Percentiles rank a stretch among this genome's conserved stretches.
Evolutionary conservation across 2,329 filamentous ascomycete genomes (phyloP).

Genomic region (Ceratocystiopsis minuta): DNA sequence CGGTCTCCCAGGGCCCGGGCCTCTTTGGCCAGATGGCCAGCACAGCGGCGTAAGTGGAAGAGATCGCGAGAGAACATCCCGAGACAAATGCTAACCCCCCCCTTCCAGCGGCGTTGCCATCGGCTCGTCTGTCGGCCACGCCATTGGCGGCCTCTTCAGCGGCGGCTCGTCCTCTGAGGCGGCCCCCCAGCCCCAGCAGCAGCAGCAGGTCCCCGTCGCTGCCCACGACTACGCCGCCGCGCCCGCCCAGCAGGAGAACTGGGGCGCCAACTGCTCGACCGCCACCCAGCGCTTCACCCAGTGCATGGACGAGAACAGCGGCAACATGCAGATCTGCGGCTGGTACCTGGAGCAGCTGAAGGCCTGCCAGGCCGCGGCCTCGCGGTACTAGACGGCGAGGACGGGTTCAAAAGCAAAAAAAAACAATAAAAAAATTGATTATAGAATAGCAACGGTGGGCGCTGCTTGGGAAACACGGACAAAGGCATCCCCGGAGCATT

Average conservation of each 20-base stretch:
- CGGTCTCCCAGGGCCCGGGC: conserved; percentile 49
- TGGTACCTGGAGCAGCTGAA: conserved; percentile 98
- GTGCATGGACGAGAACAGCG: conserved; percentile 91
- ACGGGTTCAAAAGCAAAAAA: neutral
- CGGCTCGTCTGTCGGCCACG: conserved; percentile 88
- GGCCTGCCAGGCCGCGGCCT: conserved; percentile 65
- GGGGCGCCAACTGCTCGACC: conserved; percentile 51
- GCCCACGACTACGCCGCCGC: conserved; percentile 8
- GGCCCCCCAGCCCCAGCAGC: conserved; percentile 25
- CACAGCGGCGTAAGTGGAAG: conserved; percentile 68
- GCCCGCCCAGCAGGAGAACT: conserved; percentile 32
- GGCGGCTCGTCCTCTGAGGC: conserved; percentile 50
- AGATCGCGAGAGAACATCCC: too few species aligned
- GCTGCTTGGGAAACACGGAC: too few species aligned
- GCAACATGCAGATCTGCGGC: conserved; percentile 87
- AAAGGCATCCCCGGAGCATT: too few species aligned
- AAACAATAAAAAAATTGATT: neutral
- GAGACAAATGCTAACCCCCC: too few species aligned
- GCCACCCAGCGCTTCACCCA: conserved; percentile 76
- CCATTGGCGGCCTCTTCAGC: conserved; percentile 73
- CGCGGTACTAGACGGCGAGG: conserved; percentile 40
- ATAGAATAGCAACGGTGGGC: too few species aligned
- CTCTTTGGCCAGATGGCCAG: conserved; percentile 94
- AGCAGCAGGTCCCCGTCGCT: conserved; percentile 19
- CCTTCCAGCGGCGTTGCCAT: conserved; percentile 72